Evolutionary conservation across 139 green algal genomes (phyloP).

Genomic region (Chlorella sp.): DNA sequence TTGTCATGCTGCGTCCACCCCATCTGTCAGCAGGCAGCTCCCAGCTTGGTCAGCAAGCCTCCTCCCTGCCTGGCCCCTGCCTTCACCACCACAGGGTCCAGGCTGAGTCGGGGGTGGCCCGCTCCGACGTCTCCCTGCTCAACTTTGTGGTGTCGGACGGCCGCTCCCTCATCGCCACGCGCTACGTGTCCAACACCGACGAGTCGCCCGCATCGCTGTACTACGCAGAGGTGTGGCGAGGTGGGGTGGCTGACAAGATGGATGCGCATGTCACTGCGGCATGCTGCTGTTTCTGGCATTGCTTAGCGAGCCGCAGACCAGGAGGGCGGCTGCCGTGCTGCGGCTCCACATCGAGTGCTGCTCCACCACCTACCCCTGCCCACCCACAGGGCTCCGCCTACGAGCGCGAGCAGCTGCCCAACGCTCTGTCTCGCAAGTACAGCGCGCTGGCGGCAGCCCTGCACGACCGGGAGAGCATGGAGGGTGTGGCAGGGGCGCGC

Average conservation of each 20-base stretch:
- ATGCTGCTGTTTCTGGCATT: too few species aligned
- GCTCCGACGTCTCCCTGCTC: slow-evolving; percentile 76
- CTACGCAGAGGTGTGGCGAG: slow-evolving; percentile 73
- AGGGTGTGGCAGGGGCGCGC: slow-evolving; percentile 23
- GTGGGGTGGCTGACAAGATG: neutral
- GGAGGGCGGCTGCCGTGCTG: too few species aligned
- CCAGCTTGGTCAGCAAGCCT: too few species aligned
- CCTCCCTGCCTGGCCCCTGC: neutral
- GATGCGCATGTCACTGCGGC: too few species aligned
- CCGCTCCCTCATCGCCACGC: slow-evolving; percentile 84
- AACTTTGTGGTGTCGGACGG: slow-evolving; percentile 96
- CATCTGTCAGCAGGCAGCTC: too few species aligned
- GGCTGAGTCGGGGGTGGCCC: slow-evolving; percentile 54
- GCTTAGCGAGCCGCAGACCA: too few species aligned
- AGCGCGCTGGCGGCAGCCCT: slow-evolving; percentile 28
- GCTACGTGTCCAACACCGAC: slow-evolving; percentile 74
- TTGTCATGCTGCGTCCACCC: too few species aligned
- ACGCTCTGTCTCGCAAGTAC: neutral
- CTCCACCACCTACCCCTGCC: neutral
- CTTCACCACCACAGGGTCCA: slow-evolving; percentile 44
- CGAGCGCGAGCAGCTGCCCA: slow-evolving; percentile 15
- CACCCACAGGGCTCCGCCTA: slow-evolving; percentile 36
- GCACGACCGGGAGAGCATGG: slow-evolving; percentile 8
- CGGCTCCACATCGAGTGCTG: too few species aligned
- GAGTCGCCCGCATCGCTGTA: slow-evolving; percentile 87